These are phyloP conservation scores for Austroboletus novae-zelandiae DNA, from an alignment of 1,284 basidiomycete genomes.

Conservation along the genomic window DNA sequence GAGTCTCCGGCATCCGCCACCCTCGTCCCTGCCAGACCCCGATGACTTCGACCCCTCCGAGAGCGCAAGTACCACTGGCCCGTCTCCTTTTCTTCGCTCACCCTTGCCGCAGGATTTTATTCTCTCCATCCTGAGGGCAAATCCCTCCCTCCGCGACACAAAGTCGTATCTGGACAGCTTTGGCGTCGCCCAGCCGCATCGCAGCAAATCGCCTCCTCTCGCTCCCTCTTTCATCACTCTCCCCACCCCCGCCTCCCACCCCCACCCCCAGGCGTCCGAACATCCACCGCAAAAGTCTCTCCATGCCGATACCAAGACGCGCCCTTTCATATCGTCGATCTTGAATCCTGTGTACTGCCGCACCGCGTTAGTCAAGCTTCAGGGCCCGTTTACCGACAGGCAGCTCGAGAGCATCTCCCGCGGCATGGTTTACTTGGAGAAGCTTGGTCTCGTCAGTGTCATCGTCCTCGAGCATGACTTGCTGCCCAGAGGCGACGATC, in stretches of 20 bases:
- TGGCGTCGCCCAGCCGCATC: conserved; percentile 47
- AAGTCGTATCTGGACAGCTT: conserved; percentile 89
- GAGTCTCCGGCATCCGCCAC: conserved; percentile 36
- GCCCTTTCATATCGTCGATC: conserved; percentile 75
- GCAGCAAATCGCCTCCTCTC: conserved; percentile 24
- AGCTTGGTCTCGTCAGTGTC: conserved; percentile 91
- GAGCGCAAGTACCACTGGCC: conserved; percentile 40
- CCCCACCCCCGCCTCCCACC: conserved; percentile 11
- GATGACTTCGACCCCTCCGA: conserved; percentile 50
- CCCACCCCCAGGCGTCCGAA: conserved; percentile 9
- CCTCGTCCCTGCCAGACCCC: conserved; percentile 31
- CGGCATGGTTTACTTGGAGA: conserved; percentile 93
- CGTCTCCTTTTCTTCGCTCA: conserved; percentile 3
- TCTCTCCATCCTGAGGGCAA: conserved; percentile 89
- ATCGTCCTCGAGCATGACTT: conserved; percentile 93
- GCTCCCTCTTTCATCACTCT: conserved; percentile 23
- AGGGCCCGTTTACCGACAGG: conserved; percentile 94
- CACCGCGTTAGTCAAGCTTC: conserved; percentile 94
- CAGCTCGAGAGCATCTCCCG: conserved; percentile 93
- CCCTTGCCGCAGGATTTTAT: conserved; percentile 81
- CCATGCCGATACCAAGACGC: conserved; percentile 26
- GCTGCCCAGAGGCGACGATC: conserved; percentile 63
- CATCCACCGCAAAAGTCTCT: conserved; percentile 20
- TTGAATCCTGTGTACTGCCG: conserved; percentile 80
- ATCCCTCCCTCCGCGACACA: conserved; percentile 90